Evolutionary conservation across 1,284 basidiomycete genomes (phyloP), one percentile per base, ranked within the genome.

Genomic region (Butyriboletus regius): DNA sequence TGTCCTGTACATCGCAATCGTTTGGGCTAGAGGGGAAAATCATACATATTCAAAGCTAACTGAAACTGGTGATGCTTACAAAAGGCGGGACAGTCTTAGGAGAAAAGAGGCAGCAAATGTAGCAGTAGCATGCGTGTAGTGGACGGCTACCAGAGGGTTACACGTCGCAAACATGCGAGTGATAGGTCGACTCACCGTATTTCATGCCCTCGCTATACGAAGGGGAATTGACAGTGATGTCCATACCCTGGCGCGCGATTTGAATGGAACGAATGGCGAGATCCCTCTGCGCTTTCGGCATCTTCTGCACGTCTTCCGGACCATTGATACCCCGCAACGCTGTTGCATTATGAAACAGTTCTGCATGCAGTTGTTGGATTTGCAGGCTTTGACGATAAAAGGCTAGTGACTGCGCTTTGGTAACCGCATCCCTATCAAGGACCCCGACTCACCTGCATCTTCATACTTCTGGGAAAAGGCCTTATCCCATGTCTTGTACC

Each of bases 31-130:
- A 43, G 43, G 45, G 40, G 18, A 42, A 49, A 24, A 35, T 41
- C 34, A 58, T 51, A 43, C 48, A 28, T 14, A 42, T 31, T 15
- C 17, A 18, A 33, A 29, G 34, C 12, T 18, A 43, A 13, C 13
- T 1, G 20, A 38, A 43, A 42, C 26, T 12, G 7, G 18, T 5
- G 8, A 15, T 8, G 70, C 86, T 70, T 63, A 90, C 87, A 95
- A 93, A 28, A 95, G 73, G 13, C 91, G 81, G 36, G 83, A 82
- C 37, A 95, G 75, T 41, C 93, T 85, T 50, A 96, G 76, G 51
- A 95, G 72, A 67, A 95, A 88, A 5, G 90, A 89, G 14, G 90
- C 91, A 18, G 88, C 82, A 68, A 96, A 96, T 0, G 91, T 93
- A 3, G 92, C 92, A 34, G 90, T 91, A 41, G 88, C 89, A 64